phyloP scores from a whole-genome alignment of 169 alveolate genomes.

The Perkinsus chesapeaki region DNA sequence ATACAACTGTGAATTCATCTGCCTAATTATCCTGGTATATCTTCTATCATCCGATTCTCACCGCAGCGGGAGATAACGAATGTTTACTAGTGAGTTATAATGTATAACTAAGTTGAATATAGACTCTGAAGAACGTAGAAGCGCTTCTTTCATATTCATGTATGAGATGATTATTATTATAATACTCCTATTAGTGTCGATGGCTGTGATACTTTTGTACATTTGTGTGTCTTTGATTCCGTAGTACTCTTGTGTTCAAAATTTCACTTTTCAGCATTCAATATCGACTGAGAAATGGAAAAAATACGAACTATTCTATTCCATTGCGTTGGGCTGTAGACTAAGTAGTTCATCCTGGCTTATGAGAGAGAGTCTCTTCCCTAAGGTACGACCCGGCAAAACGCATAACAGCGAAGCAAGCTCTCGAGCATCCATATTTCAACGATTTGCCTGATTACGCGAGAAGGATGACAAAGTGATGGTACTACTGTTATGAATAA shows the following conservation, averaged over 20 bases:
- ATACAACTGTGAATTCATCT: no score
- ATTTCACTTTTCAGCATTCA: constrained; percentile 10
- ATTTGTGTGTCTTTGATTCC: not conserved
- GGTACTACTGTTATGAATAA: not conserved
- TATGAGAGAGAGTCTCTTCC: constrained; percentile 23
- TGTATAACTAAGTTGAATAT: no score
- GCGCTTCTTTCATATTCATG: no score
- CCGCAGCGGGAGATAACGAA: no score
- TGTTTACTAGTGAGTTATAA: no score
- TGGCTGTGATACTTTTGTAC: no score
- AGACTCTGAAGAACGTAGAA: no score
- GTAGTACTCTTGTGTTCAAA: not conserved
- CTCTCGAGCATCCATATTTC: constrained; percentile 88
- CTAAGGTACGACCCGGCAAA: constrained; percentile 70
- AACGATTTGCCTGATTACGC: constrained; percentile 51
- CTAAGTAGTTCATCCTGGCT: constrained; percentile 59
- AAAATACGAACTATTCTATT: no score
- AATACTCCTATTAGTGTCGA: no score
- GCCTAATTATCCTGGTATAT: no score
- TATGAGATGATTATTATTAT: no score
- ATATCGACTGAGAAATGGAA: constrained; percentile 78
- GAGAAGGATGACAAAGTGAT: not conserved
- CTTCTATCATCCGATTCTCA: no score
- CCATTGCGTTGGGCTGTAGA: constrained; percentile 51
- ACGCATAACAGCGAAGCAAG: constrained; percentile 91